These are phyloP conservation scores for Phoma sp. DNA, from an alignment of 2,329 filamentous ascomycete genomes.

Conservation along the genomic window DNA sequence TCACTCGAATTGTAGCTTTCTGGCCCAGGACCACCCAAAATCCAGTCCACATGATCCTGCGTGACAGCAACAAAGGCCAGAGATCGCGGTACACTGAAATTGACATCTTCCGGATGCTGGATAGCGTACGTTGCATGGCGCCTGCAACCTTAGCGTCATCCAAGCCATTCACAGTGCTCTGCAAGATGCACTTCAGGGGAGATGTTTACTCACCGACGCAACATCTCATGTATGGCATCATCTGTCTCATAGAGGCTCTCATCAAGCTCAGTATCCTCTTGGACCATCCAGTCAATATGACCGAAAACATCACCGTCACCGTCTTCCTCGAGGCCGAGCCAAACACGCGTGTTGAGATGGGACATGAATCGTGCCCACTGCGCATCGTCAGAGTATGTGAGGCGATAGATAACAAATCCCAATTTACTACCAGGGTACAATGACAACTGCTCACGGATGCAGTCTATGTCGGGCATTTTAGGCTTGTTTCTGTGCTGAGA, in stretches of 20 bases:
- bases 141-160: no score
- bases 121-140: no score
- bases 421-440: constrained; percentile 8
- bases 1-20: no score
- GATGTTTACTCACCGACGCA: no score
- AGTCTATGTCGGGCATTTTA: constrained; percentile 5
- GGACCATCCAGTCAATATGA: constrained; percentile 15
- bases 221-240: no score
- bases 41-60: no score
- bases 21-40: no score
- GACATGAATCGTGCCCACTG: constrained; percentile 17
- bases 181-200: no score
- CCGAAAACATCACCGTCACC: constrained; percentile 8
- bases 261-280: constrained; percentile 10
- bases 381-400: constrained; percentile 13
- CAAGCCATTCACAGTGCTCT: no score
- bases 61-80: no score
- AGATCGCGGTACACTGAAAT: no score
- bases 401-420: constrained; percentile 16
- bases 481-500: not conserved
- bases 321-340: constrained; percentile 5
- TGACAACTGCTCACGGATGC: not conserved
- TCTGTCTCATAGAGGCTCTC: not conserved
- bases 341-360: constrained; percentile 12
- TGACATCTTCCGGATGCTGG: no score